Percentiles rank a stretch among this genome's conserved stretches.
phyloP scores from a whole-genome alignment of 192 early-diverging fungal species.

The Umbelopsis sp. region DNA sequence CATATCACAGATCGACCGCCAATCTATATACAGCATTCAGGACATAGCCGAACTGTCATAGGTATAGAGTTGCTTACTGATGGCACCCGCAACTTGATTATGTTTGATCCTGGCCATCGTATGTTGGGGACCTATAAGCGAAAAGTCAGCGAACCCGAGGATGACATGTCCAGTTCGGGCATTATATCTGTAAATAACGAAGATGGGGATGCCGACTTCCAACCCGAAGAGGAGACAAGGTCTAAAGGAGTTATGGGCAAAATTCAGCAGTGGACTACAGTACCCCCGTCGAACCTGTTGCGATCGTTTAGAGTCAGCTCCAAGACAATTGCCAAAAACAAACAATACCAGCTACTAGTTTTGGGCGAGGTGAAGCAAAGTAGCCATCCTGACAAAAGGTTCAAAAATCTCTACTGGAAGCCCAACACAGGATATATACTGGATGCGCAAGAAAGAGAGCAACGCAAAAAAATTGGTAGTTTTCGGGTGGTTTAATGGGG shows the following conservation, averaged over 20 bases:
- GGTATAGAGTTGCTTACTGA: constrained; percentile 56
- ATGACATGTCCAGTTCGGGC: constrained; percentile 8
- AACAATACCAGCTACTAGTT: constrained; percentile 40
- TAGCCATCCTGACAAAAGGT: not conserved
- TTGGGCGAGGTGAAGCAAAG: constrained; percentile 27
- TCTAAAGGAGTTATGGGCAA: not conserved
- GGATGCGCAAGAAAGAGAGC: constrained; percentile 27
- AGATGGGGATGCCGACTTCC: not conserved
- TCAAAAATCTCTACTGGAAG: constrained; percentile 8
- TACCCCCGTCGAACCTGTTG: constrained; percentile 22
- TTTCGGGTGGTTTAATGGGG: constrained; percentile 1
- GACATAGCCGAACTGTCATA: constrained; percentile 68
- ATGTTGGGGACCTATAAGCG: constrained; percentile 14
- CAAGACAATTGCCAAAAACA: constrained; percentile 29
- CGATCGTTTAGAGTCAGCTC: constrained; percentile 33
- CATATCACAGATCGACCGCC: constrained; percentile 58
- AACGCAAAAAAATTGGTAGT: constrained; percentile 2
- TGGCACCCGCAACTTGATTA: constrained; percentile 49
- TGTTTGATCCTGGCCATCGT: constrained; percentile 66
- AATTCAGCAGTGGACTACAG: not conserved
- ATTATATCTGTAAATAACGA: not conserved
- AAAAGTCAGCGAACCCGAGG: not conserved
- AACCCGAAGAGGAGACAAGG: not conserved
- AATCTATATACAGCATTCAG: constrained; percentile 73
- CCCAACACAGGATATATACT: constrained; percentile 5